A percentile compares a stretch with the other conserved stretches of the same genome.
Evolutionary conservation across 2,329 filamentous ascomycete species (phyloP).

Genomic region (Didymella pinodella): DNA sequence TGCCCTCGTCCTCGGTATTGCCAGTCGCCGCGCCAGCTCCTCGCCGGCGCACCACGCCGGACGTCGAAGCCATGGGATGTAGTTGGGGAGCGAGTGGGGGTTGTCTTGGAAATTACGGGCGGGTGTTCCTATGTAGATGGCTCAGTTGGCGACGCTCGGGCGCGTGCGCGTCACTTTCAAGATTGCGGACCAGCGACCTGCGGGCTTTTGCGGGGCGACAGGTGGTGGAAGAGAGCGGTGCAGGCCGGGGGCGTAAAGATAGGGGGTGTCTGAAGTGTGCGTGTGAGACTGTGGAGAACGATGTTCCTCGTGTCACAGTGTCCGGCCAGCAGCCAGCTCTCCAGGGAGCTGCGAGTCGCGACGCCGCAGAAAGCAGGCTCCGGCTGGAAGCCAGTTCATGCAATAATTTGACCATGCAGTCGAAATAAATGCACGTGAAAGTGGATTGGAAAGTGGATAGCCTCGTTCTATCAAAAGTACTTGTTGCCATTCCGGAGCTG

Average conservation of each 20-base stretch:
- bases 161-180: conserved; percentile 39
- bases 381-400: conserved; percentile 1
- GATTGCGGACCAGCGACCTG: conserved; percentile 16
- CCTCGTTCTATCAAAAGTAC: conserved; percentile 49
- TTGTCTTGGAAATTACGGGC: conserved; percentile 44
- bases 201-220: conserved; percentile 22
- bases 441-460: conserved; percentile 37
- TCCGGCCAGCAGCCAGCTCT: conserved; percentile 8
- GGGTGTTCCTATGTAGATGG: conserved; percentile 42
- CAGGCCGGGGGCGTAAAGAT: conserved; percentile 27
- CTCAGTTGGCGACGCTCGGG: conserved; percentile 46
- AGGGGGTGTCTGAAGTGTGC: conserved; percentile 23
- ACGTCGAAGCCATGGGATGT: conserved; percentile 69
- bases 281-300: conserved; percentile 13
- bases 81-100: conserved; percentile 40
- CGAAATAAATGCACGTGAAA: neutral
- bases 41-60: conserved; percentile 74
- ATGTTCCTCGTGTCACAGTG: conserved; percentile 35
- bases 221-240: conserved; percentile 20
- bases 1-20: conserved; percentile 66
- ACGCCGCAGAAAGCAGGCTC: conserved; percentile 7
- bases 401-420: neutral
- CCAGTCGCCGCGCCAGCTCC: conserved; percentile 63
- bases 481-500: conserved; percentile 47
- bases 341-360: neutral